Base-by-base conservation (phyloP, 495 filamentous ascomycete genomes). In the Cudoniella acicularis region DNA sequence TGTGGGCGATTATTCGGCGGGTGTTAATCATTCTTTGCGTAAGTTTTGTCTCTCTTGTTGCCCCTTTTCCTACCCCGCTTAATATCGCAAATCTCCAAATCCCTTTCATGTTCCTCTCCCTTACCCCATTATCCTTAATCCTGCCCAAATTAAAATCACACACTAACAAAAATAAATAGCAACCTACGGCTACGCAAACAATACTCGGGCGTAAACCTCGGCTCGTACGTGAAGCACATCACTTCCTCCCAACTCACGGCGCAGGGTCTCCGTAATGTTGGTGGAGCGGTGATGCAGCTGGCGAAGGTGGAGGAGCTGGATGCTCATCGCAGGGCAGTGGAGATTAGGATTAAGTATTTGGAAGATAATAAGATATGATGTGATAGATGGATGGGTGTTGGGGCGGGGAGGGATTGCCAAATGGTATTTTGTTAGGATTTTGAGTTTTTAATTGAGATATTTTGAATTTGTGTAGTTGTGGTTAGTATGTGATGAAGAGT, bases 181-280 rank as follows among this genome's bases (percentile, higher is more conserved):
- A 60, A 98, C 94, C 18, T 98, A 96, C 67, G 94, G 94, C 40
- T 98, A 95, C 64, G 94, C 94, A 47, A 95, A 92, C 94, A 98
- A 67, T 98, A 98, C 74, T 96, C 92, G 2, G 94, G 94, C 42
- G 94, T 98, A 61, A 98, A 96, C 70, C 84, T 98, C 1, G 91
- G 83, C 3, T 96, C 91, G 0, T 98, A 96, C 75, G 79, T 96
- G 61, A 98, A 98, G 77, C 90, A 97, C 74, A 93, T 98, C 67
- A 98, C 94, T 9, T 91, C 87, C 72, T 89, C 90, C 0, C 87
- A 95, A 71, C 78, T 98, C 61, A 95, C 92, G 0, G 83, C 85
- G 20, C 83, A 97, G 57, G 94, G 94, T 0, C 73, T 98, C 52
- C 75, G 81, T 59, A 90, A 91, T 65, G 86, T 98, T 0, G 87